These are phyloP conservation scores for Zygoascus meyerae DNA, from an alignment of 1,139 yeast species.

Conservation along the genomic window DNA sequence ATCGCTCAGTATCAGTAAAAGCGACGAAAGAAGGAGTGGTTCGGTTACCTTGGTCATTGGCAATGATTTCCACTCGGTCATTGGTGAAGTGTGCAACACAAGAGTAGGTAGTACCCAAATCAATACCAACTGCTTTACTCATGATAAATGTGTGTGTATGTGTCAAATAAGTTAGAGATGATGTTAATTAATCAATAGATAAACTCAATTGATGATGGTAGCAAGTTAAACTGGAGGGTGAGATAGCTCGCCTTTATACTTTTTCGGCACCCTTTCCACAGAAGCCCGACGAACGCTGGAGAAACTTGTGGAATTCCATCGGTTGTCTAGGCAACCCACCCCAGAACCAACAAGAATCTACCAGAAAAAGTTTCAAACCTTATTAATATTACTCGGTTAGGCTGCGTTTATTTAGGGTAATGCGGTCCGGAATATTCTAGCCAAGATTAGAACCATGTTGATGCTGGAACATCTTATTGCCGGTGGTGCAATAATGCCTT, in stretches of 20 bases:
- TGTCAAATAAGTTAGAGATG: conserved; percentile 4
- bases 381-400: not conserved
- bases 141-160: conserved; percentile 6
- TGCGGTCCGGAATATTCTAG: no score
- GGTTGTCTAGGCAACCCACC: conserved; percentile 1
- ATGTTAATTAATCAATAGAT: conserved; percentile 5
- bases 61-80: conserved; percentile 89
- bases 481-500: no score
- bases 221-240: conserved; percentile 5
- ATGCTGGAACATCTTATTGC: no score
- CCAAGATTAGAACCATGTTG: no score
- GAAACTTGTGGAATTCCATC: conserved; percentile 7
- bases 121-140: conserved; percentile 53
- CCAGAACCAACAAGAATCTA: not conserved
- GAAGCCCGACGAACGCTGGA: conserved; percentile 3
- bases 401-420: not conserved
- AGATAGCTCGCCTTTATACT: conserved; percentile 7
- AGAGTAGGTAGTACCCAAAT: conserved; percentile 98
- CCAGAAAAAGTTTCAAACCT: not conserved
- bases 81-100: conserved; percentile 96
- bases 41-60: conserved; percentile 98
- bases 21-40: conserved; percentile 97
- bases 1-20: conserved; percentile 92
- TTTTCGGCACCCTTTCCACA: conserved; percentile 3
- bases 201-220: conserved; percentile 9